Evolutionary conservation across 176 grass and related monocot genomes (phyloP).

Genomic region (Oropetium thomaeum): DNA sequence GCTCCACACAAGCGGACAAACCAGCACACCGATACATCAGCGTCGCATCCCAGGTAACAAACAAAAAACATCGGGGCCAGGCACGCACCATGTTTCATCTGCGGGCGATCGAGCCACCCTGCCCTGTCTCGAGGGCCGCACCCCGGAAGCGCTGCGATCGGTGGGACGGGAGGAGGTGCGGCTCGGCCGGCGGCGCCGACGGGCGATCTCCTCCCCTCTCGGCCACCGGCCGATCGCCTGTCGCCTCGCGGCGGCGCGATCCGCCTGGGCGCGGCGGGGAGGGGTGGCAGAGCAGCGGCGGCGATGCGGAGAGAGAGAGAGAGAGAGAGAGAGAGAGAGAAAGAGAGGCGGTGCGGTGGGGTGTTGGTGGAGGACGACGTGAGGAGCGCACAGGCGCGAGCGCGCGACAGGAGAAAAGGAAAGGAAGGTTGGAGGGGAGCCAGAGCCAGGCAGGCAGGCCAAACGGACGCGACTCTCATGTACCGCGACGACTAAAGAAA

Average conservation of each 20-base stretch:
- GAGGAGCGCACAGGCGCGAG: neutral
- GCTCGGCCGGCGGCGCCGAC: constrained; percentile 47
- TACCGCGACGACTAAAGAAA: constrained; percentile 28
- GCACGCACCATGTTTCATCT: constrained; percentile 61
- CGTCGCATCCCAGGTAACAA: constrained; percentile 8
- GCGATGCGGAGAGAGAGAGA: constrained; percentile 7
- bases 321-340: too few relatives aligned
- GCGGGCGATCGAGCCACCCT: constrained; percentile 25
- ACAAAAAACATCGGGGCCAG: neutral
- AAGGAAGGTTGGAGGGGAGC: neutral
- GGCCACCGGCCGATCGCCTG: constrained; percentile 31
- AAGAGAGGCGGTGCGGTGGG: neutral
- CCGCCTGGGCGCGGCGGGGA: neutral
- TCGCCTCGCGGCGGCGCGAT: constrained; percentile 33
- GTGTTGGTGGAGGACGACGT: constrained; percentile 22
- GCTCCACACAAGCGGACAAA: constrained; percentile 31
- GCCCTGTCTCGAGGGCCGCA: constrained; percentile 12
- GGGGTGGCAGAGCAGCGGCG: neutral
- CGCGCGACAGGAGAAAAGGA: neutral
- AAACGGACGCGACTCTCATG: constrained; percentile 38
- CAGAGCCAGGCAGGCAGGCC: constrained; percentile 18
- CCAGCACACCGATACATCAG: constrained; percentile 29
- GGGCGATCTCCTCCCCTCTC: constrained; percentile 55
- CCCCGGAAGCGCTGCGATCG: constrained; percentile 14
- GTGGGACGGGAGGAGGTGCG: constrained; percentile 55